Evolutionary conservation across 164 flowering plant species (phyloP).

Genomic region (Vitis riparia): DNA sequence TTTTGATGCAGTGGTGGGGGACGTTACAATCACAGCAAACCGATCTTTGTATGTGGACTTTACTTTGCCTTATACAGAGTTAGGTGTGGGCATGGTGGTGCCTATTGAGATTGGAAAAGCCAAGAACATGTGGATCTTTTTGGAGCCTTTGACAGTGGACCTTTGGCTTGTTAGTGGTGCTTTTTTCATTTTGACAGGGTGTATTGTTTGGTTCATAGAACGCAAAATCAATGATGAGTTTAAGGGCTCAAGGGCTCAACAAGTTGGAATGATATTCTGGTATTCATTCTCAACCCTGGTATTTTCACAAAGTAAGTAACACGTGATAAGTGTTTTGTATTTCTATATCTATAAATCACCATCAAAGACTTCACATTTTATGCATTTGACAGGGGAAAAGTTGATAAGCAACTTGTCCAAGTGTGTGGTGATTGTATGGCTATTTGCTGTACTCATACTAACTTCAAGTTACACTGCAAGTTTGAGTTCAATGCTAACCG

Average conservation of each 20-base stretch:
- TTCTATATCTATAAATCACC: too few species aligned
- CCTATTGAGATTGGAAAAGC: not conserved
- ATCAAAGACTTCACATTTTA: too few species aligned
- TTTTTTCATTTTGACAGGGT: conserved; percentile 19
- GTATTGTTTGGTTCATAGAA: conserved; percentile 28
- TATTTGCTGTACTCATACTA: conserved; percentile 25
- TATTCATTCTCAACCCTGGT: conserved; percentile 20
- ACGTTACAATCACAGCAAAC: conserved; percentile 16
- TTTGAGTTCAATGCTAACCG: conserved; percentile 22
- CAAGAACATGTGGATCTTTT: conserved; percentile 20
- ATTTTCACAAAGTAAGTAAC: conserved; percentile 25
- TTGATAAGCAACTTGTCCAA: conserved; percentile 20
- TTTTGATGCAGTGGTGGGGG: conserved; percentile 26
- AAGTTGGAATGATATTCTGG: conserved; percentile 22
- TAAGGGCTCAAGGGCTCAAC: conserved; percentile 12
- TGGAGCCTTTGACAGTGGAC: conserved; percentile 16
- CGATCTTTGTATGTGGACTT: conserved; percentile 23
- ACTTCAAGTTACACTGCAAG: conserved; percentile 30
- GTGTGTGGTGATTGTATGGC: conserved; percentile 24
- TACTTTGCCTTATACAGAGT: conserved; percentile 18
- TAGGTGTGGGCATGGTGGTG: conserved; percentile 17
- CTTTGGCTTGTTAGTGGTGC: conserved; percentile 19
- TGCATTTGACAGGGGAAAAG: conserved; percentile 18
- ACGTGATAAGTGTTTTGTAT: too few species aligned
- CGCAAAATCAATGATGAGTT: conserved; percentile 16